Conservation (phyloP, 225 moss, liverwort and hornwort species). For the Neckera pumila region DNA sequence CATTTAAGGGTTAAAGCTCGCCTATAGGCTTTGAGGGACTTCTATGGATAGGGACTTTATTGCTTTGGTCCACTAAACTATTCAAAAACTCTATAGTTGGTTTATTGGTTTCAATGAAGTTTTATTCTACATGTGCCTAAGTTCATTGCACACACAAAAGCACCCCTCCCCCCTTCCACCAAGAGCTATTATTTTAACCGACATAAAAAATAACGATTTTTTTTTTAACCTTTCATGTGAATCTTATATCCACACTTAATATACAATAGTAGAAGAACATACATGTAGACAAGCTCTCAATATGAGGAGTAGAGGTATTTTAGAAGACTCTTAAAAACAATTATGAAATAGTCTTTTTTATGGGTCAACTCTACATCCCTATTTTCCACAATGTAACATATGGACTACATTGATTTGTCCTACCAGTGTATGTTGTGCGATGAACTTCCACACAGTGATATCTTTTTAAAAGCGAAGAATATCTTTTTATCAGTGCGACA, state of each 20-base stretch:
- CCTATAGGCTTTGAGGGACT: too few species aligned
- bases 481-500: accelerated
- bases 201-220: too few species aligned
- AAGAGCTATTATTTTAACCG: neutral
- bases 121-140: neutral
- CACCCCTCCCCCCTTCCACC: too few species aligned
- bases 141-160: too few species aligned
- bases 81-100: too few species aligned
- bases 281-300: neutral
- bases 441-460: neutral
- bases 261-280: neutral
- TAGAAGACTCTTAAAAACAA: neutral
- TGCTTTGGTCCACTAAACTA: too few species aligned
- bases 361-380: accelerated
- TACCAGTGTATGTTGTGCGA: accelerated
- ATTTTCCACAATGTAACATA: neutral
- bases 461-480: neutral
- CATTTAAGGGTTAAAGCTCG: too few species aligned
- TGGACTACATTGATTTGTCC: neutral
- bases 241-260: neutral
- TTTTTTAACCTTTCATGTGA: neutral
- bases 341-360: neutral
- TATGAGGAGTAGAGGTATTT: neutral
- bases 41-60: too few species aligned
- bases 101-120: neutral